Evolutionary conservation across 2,329 filamentous ascomycete species (phyloP).

Genomic region (Cladosporium halotolerans): DNA sequence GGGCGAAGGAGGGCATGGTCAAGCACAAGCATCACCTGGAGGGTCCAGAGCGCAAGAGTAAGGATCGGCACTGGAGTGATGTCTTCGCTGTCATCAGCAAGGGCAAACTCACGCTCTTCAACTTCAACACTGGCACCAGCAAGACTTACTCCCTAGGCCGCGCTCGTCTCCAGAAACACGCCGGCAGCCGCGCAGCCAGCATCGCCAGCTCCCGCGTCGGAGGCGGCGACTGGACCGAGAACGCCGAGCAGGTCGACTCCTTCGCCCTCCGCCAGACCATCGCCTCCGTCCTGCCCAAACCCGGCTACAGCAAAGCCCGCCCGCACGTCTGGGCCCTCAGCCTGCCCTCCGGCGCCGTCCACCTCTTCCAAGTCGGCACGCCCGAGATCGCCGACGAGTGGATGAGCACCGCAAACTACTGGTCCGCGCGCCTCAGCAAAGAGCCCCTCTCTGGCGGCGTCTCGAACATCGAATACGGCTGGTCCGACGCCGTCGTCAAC

Average conservation of each 20-base stretch:
- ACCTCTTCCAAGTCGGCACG: conserved; percentile 96
- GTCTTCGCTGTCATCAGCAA: conserved; percentile 96
- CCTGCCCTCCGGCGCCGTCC: conserved; percentile 84
- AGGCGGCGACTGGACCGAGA: conserved; percentile 97
- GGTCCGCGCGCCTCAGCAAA: conserved; percentile 89
- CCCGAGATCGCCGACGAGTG: conserved; percentile 93
- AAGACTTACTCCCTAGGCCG: conserved; percentile 38
- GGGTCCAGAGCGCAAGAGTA: conserved; percentile 81
- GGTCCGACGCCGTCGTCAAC: conserved; percentile 77
- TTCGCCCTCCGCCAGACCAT: conserved; percentile 88
- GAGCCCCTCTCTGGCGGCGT: conserved; percentile 88
- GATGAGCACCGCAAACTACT: conserved; percentile 91
- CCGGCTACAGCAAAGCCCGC: conserved; percentile 84
- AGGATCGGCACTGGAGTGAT: conserved; percentile 89
- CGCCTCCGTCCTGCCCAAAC: conserved; percentile 79
- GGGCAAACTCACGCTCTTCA: conserved; percentile 89
- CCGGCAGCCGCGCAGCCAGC: conserved; percentile 26
- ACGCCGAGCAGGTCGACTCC: conserved; percentile 79
- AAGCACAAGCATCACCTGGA: conserved; percentile 97
- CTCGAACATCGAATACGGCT: conserved; percentile 96
- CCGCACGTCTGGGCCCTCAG: conserved; percentile 93
- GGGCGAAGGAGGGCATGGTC: conserved; percentile 94
- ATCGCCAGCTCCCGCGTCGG: conserved; percentile 65
- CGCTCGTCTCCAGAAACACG: conserved; percentile 28
- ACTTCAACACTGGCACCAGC: conserved; percentile 66